Evolutionary conservation across 768 basidiomycete species (phyloP), one percentile per base, ranked within the genome.

Genomic region (Bullera alba): DNA sequence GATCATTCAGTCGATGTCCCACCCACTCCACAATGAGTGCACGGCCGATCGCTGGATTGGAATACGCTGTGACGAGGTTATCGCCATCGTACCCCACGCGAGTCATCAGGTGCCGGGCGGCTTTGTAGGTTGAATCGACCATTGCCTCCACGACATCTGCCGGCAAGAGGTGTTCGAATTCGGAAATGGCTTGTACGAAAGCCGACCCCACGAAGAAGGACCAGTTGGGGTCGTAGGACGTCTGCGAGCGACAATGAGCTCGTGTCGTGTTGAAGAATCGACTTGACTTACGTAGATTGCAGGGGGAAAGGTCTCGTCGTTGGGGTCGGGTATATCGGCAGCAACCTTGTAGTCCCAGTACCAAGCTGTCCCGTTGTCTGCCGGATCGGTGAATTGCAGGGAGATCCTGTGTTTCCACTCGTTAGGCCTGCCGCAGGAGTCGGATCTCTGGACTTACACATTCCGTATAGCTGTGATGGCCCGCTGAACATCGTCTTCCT

Each of bases 21-120:
- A 50, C 49, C 49, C 49, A 50, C 17, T 27, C 23, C 15, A 50
- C 49, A 15, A 50, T 8, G 4, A 50, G 17, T 8, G 49, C 49
- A 15, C 49, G 42, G 10, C 49, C 49, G 17, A 50, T 15, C n/a
- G 49, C 39, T 1, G 49, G 49, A 26, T 50, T 50, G 14, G 49
- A 29, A 26, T 50, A 50, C 25, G 49, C 49, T n/a, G 49, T 50
- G 41, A 50, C 49, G 15, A 50, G 41, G 32, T 50, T 50, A 41
- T 50, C 49, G 14, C 49, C 49, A 19, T 50, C 49, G 21, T 50
- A 43, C 7, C 49, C 49, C 15, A 50, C 49, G 2, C 49, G 49
- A 14, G 49, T 43, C 49, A 50, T 50, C 16, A 50, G 41, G 39
- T 42, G 12, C 7, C 49, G 49, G 15, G 49, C 49, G 4, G 49